Percentiles rank a stretch among this genome's conserved stretches.
Conservation (phyloP, 768 basidiomycete species). For the Exidia glandulosa region DNA sequence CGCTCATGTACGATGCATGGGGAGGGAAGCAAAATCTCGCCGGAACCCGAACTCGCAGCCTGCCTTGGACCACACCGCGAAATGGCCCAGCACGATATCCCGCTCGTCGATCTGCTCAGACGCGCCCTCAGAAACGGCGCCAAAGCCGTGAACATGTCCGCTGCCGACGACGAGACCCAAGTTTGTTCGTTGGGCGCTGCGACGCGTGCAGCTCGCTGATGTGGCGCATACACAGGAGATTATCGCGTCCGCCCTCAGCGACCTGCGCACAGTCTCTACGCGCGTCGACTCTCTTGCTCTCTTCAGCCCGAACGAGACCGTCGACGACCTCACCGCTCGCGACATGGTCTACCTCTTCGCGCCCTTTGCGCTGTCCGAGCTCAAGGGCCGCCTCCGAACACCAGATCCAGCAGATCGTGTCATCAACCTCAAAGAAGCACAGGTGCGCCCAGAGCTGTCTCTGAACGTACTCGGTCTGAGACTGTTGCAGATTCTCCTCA, state of each 20-base stretch:
- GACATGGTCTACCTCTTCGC: constrained; percentile 69
- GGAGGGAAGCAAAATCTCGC: no score
- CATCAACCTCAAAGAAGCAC: constrained; percentile 38
- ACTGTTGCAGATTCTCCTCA: background rate
- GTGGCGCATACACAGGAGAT: constrained; percentile 36
- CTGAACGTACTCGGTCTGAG: no score
- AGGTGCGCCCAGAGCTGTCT: constrained; percentile 53
- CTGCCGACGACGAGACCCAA: constrained; percentile 35
- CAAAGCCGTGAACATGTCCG: constrained; percentile 29
- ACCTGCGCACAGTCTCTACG: constrained; percentile 42
- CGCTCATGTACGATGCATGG: background rate
- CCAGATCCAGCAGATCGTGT: constrained; percentile 49
- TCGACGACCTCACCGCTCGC: constrained; percentile 72
- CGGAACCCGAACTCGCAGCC: no score
- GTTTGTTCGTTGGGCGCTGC: constrained; percentile 13
- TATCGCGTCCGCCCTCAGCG: constrained; percentile 39
- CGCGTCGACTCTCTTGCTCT: constrained; percentile 52
- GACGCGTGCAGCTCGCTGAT: constrained; percentile 5
- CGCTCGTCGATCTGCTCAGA: constrained; percentile 29
- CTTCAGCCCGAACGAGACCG: constrained; percentile 73
- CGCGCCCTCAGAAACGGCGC: constrained; percentile 28
- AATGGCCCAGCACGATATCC: constrained; percentile 10
- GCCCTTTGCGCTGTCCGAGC: constrained; percentile 56
- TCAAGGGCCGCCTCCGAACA: constrained; percentile 47
- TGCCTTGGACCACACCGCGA: no score